A percentile compares a stretch with the other conserved stretches of the same genome.
These are phyloP conservation scores for Phyllosticta ampelicida DNA, from an alignment of 2,329 filamentous ascomycete genomes.

Conservation along the genomic window DNA sequence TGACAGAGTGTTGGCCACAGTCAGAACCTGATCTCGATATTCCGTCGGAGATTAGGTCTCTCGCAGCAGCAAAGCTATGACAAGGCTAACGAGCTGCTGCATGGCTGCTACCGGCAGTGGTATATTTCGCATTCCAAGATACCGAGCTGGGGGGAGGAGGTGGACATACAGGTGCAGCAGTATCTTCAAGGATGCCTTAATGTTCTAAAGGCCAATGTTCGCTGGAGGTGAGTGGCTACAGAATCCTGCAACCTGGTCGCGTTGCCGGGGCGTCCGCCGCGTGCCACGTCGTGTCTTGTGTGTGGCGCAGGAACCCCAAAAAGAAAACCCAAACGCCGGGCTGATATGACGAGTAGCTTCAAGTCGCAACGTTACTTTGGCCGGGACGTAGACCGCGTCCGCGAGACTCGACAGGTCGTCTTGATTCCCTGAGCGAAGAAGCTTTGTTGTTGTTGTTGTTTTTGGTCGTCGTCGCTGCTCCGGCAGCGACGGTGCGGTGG, in stretches of 20 bases:
- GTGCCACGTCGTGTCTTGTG: slow-evolving; percentile 9
- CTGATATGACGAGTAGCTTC: slow-evolving; percentile 2
- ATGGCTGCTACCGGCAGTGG: slow-evolving; percentile 10
- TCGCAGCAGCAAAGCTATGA: slow-evolving; percentile 10
- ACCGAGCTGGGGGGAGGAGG: slow-evolving; percentile 9
- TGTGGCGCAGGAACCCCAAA: neutral
- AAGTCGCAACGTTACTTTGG: slow-evolving; percentile 10
- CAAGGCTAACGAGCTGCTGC: slow-evolving; percentile 9
- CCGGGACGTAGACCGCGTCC: slow-evolving; percentile 7
- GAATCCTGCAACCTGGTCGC: slow-evolving; percentile 2
- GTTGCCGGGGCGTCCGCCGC: slow-evolving; percentile 6
- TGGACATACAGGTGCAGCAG: slow-evolving; percentile 10
- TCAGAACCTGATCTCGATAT: slow-evolving; percentile 11
- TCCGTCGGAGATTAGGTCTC: slow-evolving; percentile 9
- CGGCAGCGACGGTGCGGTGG: neutral
- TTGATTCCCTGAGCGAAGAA: slow-evolving; percentile 5
- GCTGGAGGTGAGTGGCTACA: slow-evolving; percentile 10
- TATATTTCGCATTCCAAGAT: slow-evolving; percentile 8
- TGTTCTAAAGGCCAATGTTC: slow-evolving; percentile 10
- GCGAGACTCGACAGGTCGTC: slow-evolving; percentile 7
- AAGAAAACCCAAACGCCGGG: neutral
- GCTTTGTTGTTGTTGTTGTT: neutral
- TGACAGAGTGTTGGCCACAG: slow-evolving; percentile 10
- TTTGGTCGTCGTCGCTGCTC: neutral
- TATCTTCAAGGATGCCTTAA: slow-evolving; percentile 9